Evolutionary conservation across 2,329 filamentous ascomycete genomes (phyloP).

Genomic region (Peltaster fructicola): DNA sequence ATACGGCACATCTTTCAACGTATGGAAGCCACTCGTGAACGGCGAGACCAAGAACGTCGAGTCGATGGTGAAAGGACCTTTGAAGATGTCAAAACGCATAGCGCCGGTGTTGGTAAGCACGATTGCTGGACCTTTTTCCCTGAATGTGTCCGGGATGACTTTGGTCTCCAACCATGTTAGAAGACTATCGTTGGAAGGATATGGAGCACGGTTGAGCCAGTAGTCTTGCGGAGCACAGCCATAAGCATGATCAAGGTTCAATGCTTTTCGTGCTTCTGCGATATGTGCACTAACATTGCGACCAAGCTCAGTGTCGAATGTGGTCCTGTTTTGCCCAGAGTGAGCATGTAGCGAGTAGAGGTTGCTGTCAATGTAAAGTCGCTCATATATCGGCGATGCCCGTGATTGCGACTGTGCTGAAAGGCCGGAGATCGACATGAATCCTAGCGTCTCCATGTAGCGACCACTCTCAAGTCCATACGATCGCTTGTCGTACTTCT

Average conservation of each 20-base stretch:
- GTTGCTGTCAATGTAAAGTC: conserved; percentile 89
- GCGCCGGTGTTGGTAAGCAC: conserved; percentile 78
- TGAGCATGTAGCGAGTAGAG: conserved; percentile 70
- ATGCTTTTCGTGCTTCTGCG: conserved; percentile 44
- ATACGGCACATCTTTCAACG: conserved; percentile 68
- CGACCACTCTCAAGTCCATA: conserved; percentile 72
- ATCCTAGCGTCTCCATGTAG: conserved; percentile 91
- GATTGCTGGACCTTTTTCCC: conserved; percentile 39
- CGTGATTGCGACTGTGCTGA: conserved; percentile 22
- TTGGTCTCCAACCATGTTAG: conserved; percentile 63
- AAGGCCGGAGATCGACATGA: conserved; percentile 66
- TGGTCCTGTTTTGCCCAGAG: conserved; percentile 49
- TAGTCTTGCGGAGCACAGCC: conserved; percentile 70
- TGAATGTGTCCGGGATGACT: conserved; percentile 45
- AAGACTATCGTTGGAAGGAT: conserved; percentile 56
- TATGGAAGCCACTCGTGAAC: conserved; percentile 63
- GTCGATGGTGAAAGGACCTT: conserved; percentile 78
- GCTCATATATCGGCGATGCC: conserved; percentile 42
- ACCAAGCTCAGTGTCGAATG: conserved; percentile 62
- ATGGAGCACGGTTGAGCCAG: conserved; percentile 67
- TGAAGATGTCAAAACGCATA: conserved; percentile 88
- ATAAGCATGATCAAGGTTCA: conserved; percentile 54
- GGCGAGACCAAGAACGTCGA: conserved; percentile 74
- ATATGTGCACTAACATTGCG: conserved; percentile 56
- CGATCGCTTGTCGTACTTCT: conserved; percentile 58